phyloP scores from a whole-genome alignment of 2,329 filamentous ascomycete genomes.

The Aspergillus pseudotamarii region DNA sequence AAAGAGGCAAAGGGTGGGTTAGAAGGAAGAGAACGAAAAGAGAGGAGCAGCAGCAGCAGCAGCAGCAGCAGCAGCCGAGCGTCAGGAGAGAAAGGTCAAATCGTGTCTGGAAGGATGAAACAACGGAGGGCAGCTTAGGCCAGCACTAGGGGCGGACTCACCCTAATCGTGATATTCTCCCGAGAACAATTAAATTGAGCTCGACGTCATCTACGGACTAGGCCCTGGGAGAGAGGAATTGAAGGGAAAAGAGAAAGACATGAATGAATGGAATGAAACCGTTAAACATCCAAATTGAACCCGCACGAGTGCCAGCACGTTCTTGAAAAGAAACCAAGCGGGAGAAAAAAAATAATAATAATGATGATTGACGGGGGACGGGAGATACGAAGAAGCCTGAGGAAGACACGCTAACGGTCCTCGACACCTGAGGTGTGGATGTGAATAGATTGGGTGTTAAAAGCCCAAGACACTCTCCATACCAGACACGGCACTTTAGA shows the following conservation, averaged over 20 bases:
- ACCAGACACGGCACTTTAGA: neutral
- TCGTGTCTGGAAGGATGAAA: constrained; percentile 19
- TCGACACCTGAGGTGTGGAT: neutral
- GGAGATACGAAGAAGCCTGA: neutral
- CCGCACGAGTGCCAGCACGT: constrained; percentile 12
- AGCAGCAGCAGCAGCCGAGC: constrained; percentile 5
- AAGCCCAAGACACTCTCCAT: neutral
- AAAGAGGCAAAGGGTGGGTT: neutral
- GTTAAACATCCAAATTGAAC: constrained; percentile 2
- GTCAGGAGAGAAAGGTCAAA: constrained; percentile 5
- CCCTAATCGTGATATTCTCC: constrained; percentile 1
- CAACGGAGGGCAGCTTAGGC: constrained; percentile 17
- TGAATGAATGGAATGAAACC: neutral
- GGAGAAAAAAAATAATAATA: neutral
- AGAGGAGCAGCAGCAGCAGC: neutral
- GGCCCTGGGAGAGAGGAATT: neutral
- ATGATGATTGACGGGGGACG: neutral
- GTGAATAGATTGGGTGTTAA: neutral
- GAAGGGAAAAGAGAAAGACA: neutral
- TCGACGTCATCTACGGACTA: neutral
- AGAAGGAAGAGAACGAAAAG: constrained; percentile 7
- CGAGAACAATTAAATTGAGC: neutral
- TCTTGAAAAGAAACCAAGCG: neutral
- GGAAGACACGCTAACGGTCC: neutral
- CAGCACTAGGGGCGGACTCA: constrained; percentile 9